Evolutionary conservation across 352 stramenopile species (phyloP), one percentile per base, ranked within the genome.

Genomic region (Globisporangium abappressorium): DNA sequence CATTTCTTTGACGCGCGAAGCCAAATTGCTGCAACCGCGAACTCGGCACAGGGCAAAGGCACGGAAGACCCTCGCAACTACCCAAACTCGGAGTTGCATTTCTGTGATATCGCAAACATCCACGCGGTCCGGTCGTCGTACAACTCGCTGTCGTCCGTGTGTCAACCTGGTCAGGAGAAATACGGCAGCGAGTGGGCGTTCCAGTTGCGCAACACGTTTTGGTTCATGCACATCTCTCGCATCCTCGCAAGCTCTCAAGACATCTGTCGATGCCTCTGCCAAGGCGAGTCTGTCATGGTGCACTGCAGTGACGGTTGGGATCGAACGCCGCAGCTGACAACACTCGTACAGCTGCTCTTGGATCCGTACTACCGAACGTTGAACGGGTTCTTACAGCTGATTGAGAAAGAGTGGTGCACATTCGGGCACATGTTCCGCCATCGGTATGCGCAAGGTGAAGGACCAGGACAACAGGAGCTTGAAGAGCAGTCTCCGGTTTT

Each of bases 231-330:
- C 70, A 87, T 99, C 46, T 97, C 97, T n/a, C 84, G 84, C 7
- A 98, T 99, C 60, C 81, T 99, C 24, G 87, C 87, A 18, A 95
- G 96, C 1, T 88, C 96, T 20, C 97, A 98, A 76, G 85, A 94
- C 41, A 96, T 98, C 12, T 98, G 97, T 34, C 94, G 95, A 56
- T 96, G 93, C 73, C 78, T 99, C 33, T 94, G 92, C 60, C 92
- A 98, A 69, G 84, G 92, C 33, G 86, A 98, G 36, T 97, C 97
- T 1, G 93, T 99, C 8, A 93, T 99, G 75, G 86, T 99, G 55
- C 98, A 99, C 76, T 99, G 98, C 75, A 99, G 92, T 70, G 97
- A 99, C 70, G 98, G 98, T 11, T 99, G 98, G 98, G 98, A 99
- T 81, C 89, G 98, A 18, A 99, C 98, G 6, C 92, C 96, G 5